Evolutionary conservation across 208 protist species (phyloP), one percentile per base, ranked within the genome.

Genomic region (Leptomonas seymouri): DNA sequence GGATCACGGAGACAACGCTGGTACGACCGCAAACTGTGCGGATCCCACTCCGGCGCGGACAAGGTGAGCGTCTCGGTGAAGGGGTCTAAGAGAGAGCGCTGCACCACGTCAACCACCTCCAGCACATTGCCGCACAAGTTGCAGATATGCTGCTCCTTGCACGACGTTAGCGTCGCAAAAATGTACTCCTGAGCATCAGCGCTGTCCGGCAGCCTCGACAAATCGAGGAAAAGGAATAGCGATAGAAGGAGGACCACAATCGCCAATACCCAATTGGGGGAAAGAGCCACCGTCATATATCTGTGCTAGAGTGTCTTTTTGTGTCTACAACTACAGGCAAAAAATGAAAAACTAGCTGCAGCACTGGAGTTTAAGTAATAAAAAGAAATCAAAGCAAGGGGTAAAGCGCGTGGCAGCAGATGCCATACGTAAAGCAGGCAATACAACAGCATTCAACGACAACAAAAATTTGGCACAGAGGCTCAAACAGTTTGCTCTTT

Each of bases 321-420:
- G 25, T 23, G 36, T 18, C 21, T 46, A 36, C 55, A 25, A 46
- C 54, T 21, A 25, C 8, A 85, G 99, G 96, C 95, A 99, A 25
- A 46, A 62, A 50, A 25, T 99, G 14, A 48, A 31, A 31, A 42
- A 45, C 16, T 18, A 61, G n/a, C 16, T 48, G 20, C 34, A 39
- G 34, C 34, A 9, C 34, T 39, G 9, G 9, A 9, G 34, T 39
- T 39, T 39, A 39, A 39, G 34, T 3, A 39, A 39, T 12, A 39
- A 39, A 39, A 39, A 39, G 9, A 39, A 39, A 3, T 9, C 34
- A 39, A 39, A n/a, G n/a, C n/a, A n/a, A n/a, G n/a, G n/a, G n/a
- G n/a, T n/a, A n/a, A n/a, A n/a, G n/a, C n/a, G n/a, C n/a, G n/a
- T n/a, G n/a, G n/a, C n/a, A n/a, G n/a, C n/a, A n/a, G n/a, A n/a